Conservation (phyloP, 768 basidiomycete species). For the Tylopilus plumbeoviolaceoides region DNA sequence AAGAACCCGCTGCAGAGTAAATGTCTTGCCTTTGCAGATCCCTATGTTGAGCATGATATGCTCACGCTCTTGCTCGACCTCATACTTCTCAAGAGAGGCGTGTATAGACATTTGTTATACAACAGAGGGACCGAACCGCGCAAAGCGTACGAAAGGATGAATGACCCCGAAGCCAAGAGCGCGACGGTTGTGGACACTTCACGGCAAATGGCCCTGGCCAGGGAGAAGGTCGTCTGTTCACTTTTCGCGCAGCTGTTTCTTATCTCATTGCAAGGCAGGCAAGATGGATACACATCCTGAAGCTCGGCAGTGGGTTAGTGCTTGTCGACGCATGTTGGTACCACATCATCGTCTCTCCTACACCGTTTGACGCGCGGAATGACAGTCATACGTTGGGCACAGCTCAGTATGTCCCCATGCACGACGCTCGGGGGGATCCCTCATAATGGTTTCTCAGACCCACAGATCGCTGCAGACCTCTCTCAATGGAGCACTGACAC, state of each 20-base stretch:
- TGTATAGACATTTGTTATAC: constrained; percentile 78
- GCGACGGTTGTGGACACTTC: background rate
- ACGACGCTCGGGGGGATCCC: background rate
- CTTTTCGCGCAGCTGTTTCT: background rate
- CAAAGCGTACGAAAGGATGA: constrained; percentile 30
- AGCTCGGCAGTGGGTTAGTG: constrained; percentile 55
- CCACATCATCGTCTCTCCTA: background rate
- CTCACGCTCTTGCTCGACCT: constrained; percentile 74
- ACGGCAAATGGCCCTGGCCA: constrained; percentile 6
- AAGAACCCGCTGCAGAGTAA: constrained; percentile 38
- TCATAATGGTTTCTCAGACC: constrained; percentile 32
- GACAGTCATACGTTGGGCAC: constrained; percentile 75
- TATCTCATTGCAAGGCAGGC: constrained; percentile 42
- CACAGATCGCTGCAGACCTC: constrained; percentile 32
- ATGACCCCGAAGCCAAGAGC: background rate
- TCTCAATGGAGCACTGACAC: constrained; percentile 54
- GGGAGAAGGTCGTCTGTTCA: constrained; percentile 25
- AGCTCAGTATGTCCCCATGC: constrained; percentile 46
- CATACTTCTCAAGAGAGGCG: constrained; percentile 75
- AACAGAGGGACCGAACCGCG: constrained; percentile 71
- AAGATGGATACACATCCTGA: constrained; percentile 56
- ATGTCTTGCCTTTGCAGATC: constrained; percentile 73
- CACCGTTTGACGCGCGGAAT: background rate
- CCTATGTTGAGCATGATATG: constrained; percentile 81
- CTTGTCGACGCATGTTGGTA: constrained; percentile 70